phyloP scores from a whole-genome alignment of 345 rosid genomes.

The Rhizophora apiculata region DNA sequence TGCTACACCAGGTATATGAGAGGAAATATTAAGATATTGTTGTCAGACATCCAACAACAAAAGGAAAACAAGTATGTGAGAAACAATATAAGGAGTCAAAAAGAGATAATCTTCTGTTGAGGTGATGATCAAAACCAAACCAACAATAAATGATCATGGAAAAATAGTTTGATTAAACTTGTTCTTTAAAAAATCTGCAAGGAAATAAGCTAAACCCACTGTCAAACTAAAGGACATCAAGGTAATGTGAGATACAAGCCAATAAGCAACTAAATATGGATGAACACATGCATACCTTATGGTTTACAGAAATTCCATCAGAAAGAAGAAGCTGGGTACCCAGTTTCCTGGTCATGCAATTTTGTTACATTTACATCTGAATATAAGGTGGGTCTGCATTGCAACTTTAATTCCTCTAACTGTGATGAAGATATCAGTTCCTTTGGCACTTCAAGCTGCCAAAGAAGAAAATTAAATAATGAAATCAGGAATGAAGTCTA shows the following conservation, averaged over 20 bases:
- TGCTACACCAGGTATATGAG: background rate
- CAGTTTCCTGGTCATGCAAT: conserved; percentile 78
- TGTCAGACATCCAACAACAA: background rate
- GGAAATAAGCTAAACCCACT: background rate
- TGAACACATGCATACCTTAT: conserved; percentile 48
- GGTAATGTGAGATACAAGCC: no score
- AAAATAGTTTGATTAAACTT: no score
- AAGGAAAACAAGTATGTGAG: background rate
- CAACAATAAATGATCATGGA: no score
- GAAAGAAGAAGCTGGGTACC: conserved; percentile 82
- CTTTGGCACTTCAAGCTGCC: conserved; percentile 97
- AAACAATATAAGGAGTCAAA: no score
- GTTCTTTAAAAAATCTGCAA: no score
- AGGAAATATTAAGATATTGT: background rate
- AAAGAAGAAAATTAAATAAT: conserved; percentile 9
- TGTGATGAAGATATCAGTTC: conserved; percentile 66
- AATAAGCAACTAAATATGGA: conserved; percentile 7
- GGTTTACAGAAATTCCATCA: conserved; percentile 84
- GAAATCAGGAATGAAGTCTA: background rate
- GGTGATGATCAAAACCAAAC: no score
- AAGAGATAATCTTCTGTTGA: no score
- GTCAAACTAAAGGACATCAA: background rate
- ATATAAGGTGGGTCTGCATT: conserved; percentile 55
- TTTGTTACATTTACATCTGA: conserved; percentile 45
- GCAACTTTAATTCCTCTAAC: conserved; percentile 64